Evolutionary conservation across 1,284 basidiomycete genomes (phyloP).

Genomic region (Heterobasidion irregulare): DNA sequence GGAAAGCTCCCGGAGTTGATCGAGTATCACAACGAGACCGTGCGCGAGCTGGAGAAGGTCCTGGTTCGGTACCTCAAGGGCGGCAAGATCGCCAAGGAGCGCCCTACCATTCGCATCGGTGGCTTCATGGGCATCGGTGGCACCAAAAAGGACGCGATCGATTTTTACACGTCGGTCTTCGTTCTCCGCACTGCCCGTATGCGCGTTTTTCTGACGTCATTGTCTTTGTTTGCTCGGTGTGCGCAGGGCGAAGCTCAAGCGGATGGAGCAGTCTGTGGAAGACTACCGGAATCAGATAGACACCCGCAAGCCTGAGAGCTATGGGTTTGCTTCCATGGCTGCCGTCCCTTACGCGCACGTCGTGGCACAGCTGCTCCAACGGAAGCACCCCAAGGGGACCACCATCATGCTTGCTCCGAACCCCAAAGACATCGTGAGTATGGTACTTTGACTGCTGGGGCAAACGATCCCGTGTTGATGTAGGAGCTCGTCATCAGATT

Average conservation of each 20-base stretch:
- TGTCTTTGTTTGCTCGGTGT: background rate
- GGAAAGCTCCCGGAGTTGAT: constrained; percentile 72
- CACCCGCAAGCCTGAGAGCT: constrained; percentile 75
- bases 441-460: background rate
- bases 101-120: constrained; percentile 70
- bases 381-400: constrained; percentile 69
- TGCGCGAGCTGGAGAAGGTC: constrained; percentile 75
- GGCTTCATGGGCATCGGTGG: constrained; percentile 74
- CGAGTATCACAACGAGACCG: constrained; percentile 81
- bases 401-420: constrained; percentile 71
- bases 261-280: constrained; percentile 75
- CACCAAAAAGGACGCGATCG: constrained; percentile 72
- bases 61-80: constrained; percentile 82
- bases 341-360: constrained; percentile 87
- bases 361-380: constrained; percentile 61
- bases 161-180: constrained; percentile 64
- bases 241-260: constrained; percentile 57
- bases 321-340: constrained; percentile 92
- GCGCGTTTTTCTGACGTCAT: background rate
- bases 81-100: constrained; percentile 61
- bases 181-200: constrained; percentile 1
- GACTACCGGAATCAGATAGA: constrained; percentile 70
- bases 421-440: constrained; percentile 75
- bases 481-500: constrained; percentile 36
- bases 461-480: constrained; percentile 13